A percentile compares a stretch with the other conserved stretches of the same genome.
Conservation (phyloP, 441 rosid species). For the Gossypium trilobum region DNA sequence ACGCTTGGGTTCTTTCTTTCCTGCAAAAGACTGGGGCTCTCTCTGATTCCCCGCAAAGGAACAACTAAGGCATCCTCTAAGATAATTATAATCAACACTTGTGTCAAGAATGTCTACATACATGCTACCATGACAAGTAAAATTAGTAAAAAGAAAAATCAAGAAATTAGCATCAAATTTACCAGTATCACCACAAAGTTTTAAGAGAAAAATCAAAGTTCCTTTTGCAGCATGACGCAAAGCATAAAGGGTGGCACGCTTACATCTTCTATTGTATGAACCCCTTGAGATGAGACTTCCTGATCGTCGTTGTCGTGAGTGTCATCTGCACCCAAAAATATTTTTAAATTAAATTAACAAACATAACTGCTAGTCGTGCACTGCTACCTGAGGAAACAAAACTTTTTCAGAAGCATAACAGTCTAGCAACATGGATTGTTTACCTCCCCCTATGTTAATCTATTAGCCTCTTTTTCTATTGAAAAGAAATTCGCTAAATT, state of each 20-base stretch:
- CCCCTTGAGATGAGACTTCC: slow-evolving; percentile 27
- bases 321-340: slow-evolving; percentile 37
- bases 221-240: neutral
- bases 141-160: neutral
- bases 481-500: neutral
- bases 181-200: slow-evolving; percentile 2
- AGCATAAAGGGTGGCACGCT: neutral
- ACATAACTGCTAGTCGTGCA: neutral
- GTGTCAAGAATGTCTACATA: neutral
- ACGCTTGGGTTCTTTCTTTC: slow-evolving; percentile 45
- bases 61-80: neutral
- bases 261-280: slow-evolving; percentile 34
- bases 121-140: neutral
- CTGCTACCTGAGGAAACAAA: neutral
- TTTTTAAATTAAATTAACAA: slow-evolving; percentile 2
- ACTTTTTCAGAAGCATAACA: neutral
- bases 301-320: slow-evolving; percentile 29
- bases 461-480: neutral
- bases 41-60: slow-evolving; percentile 11
- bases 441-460: neutral
- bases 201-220: neutral
- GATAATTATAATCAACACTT: neutral
- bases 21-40: slow-evolving; percentile 25
- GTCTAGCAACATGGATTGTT: neutral
- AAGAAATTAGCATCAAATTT: neutral